These are phyloP conservation scores for Didymella arachidicola DNA, from an alignment of 2,329 filamentous ascomycete species.

Conservation along the genomic window DNA sequence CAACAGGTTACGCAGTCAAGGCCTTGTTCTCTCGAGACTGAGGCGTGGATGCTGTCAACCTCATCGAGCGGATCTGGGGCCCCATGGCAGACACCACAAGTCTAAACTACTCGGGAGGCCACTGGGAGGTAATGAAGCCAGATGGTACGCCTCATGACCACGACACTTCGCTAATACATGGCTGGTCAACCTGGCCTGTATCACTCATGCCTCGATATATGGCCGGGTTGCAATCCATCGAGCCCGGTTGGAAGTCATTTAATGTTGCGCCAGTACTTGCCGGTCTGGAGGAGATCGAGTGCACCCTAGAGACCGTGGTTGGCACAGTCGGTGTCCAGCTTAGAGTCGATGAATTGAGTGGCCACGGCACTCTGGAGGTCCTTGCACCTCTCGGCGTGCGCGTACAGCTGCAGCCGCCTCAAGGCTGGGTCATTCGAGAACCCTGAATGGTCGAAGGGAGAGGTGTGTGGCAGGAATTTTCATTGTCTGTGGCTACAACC, in stretches of 20 bases:
- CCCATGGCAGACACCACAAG: constrained; percentile 13
- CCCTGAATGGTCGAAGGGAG: constrained; percentile 1
- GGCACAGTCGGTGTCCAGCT: constrained; percentile 9
- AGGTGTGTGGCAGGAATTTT: constrained; percentile 12
- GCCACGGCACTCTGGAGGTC: constrained; percentile 6
- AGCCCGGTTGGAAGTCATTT: constrained; percentile 18
- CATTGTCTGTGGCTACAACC: neutral
- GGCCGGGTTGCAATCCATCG: constrained; percentile 15
- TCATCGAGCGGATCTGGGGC: constrained; percentile 17
- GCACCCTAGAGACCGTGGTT: constrained; percentile 8
- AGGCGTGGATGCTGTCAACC: constrained; percentile 7
- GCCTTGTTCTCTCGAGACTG: constrained; percentile 7
- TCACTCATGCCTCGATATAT: constrained; percentile 21
- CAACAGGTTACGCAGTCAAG: constrained; percentile 17
- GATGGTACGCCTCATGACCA: constrained; percentile 17
- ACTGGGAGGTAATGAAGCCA: constrained; percentile 21
- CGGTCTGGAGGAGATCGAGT: constrained; percentile 10
- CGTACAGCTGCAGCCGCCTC: constrained; percentile 8
- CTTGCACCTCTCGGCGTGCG: constrained; percentile 8
- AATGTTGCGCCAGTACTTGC: constrained; percentile 15
- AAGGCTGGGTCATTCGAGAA: constrained; percentile 13
- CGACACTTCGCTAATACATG: constrained; percentile 20
- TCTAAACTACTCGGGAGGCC: constrained; percentile 17
- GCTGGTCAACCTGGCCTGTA: constrained; percentile 25
- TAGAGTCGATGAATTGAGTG: neutral